Base-by-base conservation (phyloP, 2,329 filamentous ascomycete species). In the Ascochyta fabae region DNA sequence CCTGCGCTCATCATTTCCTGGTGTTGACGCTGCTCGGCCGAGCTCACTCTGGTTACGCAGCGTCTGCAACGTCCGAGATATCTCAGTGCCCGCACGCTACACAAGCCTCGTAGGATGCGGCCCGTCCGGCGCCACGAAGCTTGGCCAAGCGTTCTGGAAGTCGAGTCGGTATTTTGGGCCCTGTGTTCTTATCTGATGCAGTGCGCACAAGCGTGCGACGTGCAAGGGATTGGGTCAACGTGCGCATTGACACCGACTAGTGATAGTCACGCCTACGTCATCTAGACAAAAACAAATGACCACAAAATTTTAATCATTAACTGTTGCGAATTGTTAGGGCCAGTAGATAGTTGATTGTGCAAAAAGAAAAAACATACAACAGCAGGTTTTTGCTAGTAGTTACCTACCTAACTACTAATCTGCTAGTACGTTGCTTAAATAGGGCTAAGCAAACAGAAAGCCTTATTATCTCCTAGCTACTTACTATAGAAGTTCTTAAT, bases 341-440 rank as follows among this genome's bases (percentile, higher is more conserved):
- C 19, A 19, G 3, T 19, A 26, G 24, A 26, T 26, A 2, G 24
- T 26, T 26, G 3, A 19, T 19, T 19, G 19, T 26, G 24, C 24
- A 26, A 26, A 8, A 26, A 26, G 8, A 26, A 49, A 50, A 58
- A 43, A 53, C 55, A 60, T 58, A 58, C 48, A 54, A 55, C 48
- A 58, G 50, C 51, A 43, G 44, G 44, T 40, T 38, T 56, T 58
- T 47, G 33, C 51, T 23, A 34, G 41, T 49, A 50, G 44, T 58
- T 40, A 58, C 50, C 55, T 31, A 58, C 35, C 48, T 22, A 41
- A 52, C 31, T 60, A 60, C 54, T 60, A 39, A 26, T 48, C 39
- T 24, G 24, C 45, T 49, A 41, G 36, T 59, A 23, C 29, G 33
- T 40, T 33, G 38, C 38, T 57, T 40, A 24, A 40, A 40, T 53